Evolutionary conservation across 495 filamentous ascomycete genomes (phyloP).

Genomic region (Penicillium bovifimosum): DNA sequence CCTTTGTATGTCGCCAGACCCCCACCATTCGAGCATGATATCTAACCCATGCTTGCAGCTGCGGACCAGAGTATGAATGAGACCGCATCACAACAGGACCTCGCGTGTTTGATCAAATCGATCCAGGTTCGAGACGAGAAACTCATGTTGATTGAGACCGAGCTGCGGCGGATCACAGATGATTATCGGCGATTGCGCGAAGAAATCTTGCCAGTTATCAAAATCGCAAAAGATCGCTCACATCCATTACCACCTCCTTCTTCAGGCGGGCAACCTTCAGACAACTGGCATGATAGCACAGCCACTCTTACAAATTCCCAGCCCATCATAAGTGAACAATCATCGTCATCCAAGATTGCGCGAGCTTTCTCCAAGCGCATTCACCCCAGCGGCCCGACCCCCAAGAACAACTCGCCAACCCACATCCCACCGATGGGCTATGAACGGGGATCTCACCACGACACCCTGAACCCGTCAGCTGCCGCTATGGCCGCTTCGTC

Average conservation of each 20-base stretch:
- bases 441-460: constrained; percentile 48
- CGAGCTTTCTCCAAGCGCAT: constrained; percentile 78
- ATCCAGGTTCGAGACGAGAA: constrained; percentile 83
- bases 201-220: constrained; percentile 83
- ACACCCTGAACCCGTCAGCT: constrained; percentile 57
- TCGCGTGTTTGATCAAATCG: constrained; percentile 80
- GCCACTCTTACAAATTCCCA: constrained; percentile 38
- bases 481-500: constrained; percentile 68
- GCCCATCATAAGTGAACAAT: constrained; percentile 24
- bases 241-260: constrained; percentile 69
- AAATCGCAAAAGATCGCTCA: constrained; percentile 82
- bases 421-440: constrained; percentile 58
- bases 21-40: not conserved
- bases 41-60: constrained; percentile 44
- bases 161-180: constrained; percentile 73
- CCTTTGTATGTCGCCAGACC: constrained; percentile 58
- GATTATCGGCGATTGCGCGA: constrained; percentile 81
- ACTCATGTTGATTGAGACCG: constrained; percentile 71
- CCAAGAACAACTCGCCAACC: constrained; percentile 79
- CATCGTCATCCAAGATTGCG: constrained; percentile 19
- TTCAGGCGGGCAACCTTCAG: constrained; percentile 21
- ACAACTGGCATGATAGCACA: constrained; percentile 32
- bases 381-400: constrained; percentile 66
- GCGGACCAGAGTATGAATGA: constrained; percentile 85
- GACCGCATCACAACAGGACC: constrained; percentile 83